phyloP scores from a whole-genome alignment of 2,329 filamentous ascomycete genomes.

The Pyrenophora graminea region DNA sequence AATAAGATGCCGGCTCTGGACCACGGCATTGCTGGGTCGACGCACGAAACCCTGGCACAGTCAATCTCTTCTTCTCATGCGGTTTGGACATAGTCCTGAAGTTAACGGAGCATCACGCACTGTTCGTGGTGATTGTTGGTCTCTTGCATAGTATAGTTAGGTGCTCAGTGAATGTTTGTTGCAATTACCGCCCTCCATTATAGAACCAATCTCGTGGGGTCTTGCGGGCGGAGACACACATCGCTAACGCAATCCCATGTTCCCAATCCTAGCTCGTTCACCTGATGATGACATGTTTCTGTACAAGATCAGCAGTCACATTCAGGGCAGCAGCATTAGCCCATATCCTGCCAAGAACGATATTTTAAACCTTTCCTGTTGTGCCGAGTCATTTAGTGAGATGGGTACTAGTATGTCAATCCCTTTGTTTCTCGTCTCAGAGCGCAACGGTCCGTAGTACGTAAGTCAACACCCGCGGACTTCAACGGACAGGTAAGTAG shows the following conservation, averaged over 20 bases:
- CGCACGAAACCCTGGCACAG: too few relatives aligned
- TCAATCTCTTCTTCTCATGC: too few relatives aligned
- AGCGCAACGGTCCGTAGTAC: constrained; percentile 11
- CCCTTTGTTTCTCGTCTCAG: constrained; percentile 9
- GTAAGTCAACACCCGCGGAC: constrained; percentile 6
- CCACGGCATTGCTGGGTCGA: too few relatives aligned
- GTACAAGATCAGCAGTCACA: constrained; percentile 17
- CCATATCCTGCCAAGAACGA: constrained; percentile 14
- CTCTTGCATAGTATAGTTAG: too few relatives aligned
- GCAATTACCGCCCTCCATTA: too few relatives aligned
- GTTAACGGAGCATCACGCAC: too few relatives aligned
- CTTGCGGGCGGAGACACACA: background rate
- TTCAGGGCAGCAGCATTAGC: constrained; percentile 12
- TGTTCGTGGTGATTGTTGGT: too few relatives aligned
- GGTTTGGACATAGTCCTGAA: too few relatives aligned
- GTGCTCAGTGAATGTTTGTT: too few relatives aligned
- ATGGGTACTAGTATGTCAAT: constrained; percentile 2
- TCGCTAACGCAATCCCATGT: constrained; percentile 4
- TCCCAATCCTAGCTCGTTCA: background rate
- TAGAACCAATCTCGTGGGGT: too few relatives aligned
- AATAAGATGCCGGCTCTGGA: too few relatives aligned
- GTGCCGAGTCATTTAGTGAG: constrained; percentile 8
- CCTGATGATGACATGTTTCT: constrained; percentile 2
- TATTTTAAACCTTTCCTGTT: constrained; percentile 5
- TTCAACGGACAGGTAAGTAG: constrained; percentile 8